Base-by-base conservation (phyloP, 345 rosid genomes). In the Nephelium lappaceum region DNA sequence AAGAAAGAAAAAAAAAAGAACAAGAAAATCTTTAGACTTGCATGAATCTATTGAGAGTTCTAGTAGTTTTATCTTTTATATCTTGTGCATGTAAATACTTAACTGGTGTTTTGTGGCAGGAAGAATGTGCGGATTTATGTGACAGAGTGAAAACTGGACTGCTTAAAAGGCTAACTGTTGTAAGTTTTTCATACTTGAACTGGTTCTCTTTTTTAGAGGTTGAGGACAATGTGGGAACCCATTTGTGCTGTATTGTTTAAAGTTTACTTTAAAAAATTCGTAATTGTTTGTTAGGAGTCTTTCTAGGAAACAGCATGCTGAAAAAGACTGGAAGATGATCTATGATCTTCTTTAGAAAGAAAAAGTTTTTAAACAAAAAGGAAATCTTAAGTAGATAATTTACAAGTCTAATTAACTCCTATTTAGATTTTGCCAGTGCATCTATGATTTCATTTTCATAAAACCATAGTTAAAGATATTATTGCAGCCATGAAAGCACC, bases 51-150 rank as follows among this genome's bases (percentile, higher is more conserved):
- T 41, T n/a, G 72, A 45, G 25, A 45, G n/a, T 24, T 25, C 12
- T 45, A 9, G 12, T 31, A 51, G n/a, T 73, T 41, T n/a, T 58
- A 58, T 15, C 36, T 74, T 43, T 55, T 57, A 6, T 12, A 25
- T 23, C 21, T 43, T 75, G 25, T 41, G 63, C 9, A 55, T n/a
- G 53, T 3, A 21, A 4, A 7, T 41, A n/a, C 67, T 53, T 63
- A 63, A 61, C 21, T 70, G 25, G 31, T 81, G n/a, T 42, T 68
- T 31, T 79, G 78, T 53, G 69, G 21, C 86, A 89, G 94, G 92
- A 91, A 73, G 94, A 91, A 69, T 86, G 89, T 5, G 81, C 85
- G 67, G 91, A 87, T 79, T 80, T 91, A 82, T 70, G n/a, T 23
- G 76, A 75, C 65, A 80, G 86, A 80, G 79, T 83, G 67, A 83